These are phyloP conservation scores for Penstemon barbatus DNA, from an alignment of 257 asterid species.

Conservation along the genomic window DNA sequence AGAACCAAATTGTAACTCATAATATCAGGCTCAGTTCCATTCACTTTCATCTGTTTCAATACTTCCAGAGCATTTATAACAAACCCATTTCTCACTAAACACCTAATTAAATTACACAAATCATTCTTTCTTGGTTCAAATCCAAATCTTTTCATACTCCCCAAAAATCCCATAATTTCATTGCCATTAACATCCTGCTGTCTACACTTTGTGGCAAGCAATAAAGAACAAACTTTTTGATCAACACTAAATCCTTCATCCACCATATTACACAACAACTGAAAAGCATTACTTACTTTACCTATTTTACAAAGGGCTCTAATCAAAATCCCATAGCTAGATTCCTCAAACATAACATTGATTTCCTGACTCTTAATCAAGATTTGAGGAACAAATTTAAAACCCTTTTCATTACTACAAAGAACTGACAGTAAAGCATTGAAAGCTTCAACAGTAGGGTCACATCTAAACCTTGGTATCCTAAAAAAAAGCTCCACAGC, in stretches of 20 bases:
- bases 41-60: constrained; percentile 54
- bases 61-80: constrained; percentile 45
- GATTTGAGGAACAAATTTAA: constrained; percentile 48
- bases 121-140: constrained; percentile 49
- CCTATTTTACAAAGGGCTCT: constrained; percentile 64
- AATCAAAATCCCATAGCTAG: constrained; percentile 56
- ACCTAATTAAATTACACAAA: constrained; percentile 51
- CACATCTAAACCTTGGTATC: constrained; percentile 60
- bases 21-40: constrained; percentile 43
- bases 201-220: constrained; percentile 50
- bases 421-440: constrained; percentile 56
- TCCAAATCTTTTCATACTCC: constrained; percentile 46
- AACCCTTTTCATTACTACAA: constrained; percentile 43
- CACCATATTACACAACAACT: constrained; percentile 49
- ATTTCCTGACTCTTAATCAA: constrained; percentile 44
- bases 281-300: constrained; percentile 42
- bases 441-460: constrained; percentile 48
- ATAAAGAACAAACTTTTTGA: constrained; percentile 49
- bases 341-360: constrained; percentile 61
- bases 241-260: constrained; percentile 52
- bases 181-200: constrained; percentile 23
- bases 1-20: constrained; percentile 60
- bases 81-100: constrained; percentile 40
- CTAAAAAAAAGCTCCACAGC: constrained; percentile 62
- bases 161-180: constrained; percentile 46